Evolutionary conservation across 129 eudicot genomes (phyloP), one percentile per base, ranked within the genome.

Genomic region (Chrysanthemum seticuspe): DNA sequence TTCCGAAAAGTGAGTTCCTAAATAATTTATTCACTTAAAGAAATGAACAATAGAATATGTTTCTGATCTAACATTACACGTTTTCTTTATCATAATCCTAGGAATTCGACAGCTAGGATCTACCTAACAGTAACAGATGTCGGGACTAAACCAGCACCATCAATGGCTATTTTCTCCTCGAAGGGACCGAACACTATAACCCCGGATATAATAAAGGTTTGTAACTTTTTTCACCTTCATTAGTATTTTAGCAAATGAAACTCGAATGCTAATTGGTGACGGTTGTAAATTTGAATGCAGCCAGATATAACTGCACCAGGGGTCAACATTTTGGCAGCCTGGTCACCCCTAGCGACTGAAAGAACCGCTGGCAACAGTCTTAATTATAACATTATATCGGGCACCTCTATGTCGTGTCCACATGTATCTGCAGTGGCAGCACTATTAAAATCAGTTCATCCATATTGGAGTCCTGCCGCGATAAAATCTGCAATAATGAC

Each of bases 401-500:
- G 92, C 36, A 86, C 96, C 14, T 89, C 90, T 55, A 89, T 86
- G 92, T 70, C 96, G 5, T 86, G 92, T 74, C 92, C 96, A n/a
- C 92, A 89, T 76, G 85, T 78, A 15, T 29, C 96, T 44, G 88
- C 83, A 51, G 75, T 80, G 13, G 90, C 88, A 8, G 89, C 92
- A 5, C 75, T 86, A 1, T 23, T 86, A 68, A 87, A 86, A 55
- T 87, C 96, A 0, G 67, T 60, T 40, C 88, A 82, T 53, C 92
- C 96, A 36, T 73, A 84, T 29, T 89, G 92, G 92, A 80, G 85
- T 40, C 92, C 96, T 0, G 88, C 90, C 58, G 82, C 87, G 2
- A 89, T 89, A 29, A 89, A 89, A 65, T 89, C 96, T 47, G 92
- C 92, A 40, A 82, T 89, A 57, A 86, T 86, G 96, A 87, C 96